Percentiles rank a stretch among this genome's conserved stretches.
Conservation (phyloP, 495 filamentous ascomycete genomes). For the Tuber borchii region DNA sequence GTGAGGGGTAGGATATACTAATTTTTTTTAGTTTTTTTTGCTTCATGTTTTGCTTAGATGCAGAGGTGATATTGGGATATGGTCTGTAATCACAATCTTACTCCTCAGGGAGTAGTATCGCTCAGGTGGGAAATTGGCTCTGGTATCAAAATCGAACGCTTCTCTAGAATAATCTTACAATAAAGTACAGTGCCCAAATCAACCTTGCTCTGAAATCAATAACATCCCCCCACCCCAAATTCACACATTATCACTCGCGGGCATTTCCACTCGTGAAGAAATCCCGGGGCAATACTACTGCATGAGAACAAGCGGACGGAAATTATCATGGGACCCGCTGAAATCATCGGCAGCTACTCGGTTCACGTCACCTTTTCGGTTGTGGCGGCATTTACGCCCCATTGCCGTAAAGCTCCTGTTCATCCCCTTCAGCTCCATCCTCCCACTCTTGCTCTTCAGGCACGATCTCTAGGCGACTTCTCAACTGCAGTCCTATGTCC, state of each 20-base stretch:
- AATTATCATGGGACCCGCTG: background rate
- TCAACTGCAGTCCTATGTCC: constrained; percentile 12
- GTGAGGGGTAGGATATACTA: constrained; percentile 1
- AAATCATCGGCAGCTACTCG: background rate
- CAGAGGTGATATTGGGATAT: background rate
- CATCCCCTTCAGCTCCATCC: constrained; percentile 39
- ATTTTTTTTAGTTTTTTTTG: background rate
- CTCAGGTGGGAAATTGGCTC: background rate
- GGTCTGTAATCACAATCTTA: background rate
- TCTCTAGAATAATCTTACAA: constrained; percentile 3
- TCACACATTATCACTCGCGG: background rate
- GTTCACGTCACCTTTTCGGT: background rate
- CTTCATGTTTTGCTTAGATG: background rate
- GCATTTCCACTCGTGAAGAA: background rate
- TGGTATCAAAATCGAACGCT: background rate
- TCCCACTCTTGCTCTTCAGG: constrained; percentile 36
- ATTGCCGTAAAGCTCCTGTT: constrained; percentile 42
- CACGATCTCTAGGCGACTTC: constrained; percentile 18
- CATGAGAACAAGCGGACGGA: background rate
- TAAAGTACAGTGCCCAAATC: background rate
- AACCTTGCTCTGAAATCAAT: background rate
- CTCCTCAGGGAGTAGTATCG: background rate
- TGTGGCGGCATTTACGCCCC: constrained; percentile 12
- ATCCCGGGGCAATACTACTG: background rate
- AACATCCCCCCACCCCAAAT: background rate